phyloP scores from a whole-genome alignment of 2,329 filamentous ascomycete genomes.

The Colletotrichum sp. region DNA sequence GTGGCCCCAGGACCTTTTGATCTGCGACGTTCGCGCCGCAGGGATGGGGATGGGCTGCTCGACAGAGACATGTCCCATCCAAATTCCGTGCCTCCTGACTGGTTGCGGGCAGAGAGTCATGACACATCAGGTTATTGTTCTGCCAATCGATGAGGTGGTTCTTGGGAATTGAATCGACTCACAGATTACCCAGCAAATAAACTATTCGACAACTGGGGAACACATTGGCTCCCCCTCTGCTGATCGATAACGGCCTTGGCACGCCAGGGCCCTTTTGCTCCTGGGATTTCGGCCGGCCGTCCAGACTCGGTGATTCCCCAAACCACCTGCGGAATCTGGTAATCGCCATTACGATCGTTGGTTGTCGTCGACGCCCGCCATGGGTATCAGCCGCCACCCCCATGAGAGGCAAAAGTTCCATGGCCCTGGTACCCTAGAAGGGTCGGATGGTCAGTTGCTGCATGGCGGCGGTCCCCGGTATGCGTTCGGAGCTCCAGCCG shows the following conservation, averaged over 20 bases:
- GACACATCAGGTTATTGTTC: neutral
- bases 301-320: neutral
- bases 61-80: neutral
- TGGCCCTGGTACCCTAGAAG: neutral
- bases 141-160: neutral
- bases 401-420: slow-evolving; percentile 13
- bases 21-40: neutral
- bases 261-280: neutral
- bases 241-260: slow-evolving; percentile 12
- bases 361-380: neutral
- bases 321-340: slow-evolving; percentile 1
- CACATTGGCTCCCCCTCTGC: neutral
- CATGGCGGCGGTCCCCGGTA: neutral
- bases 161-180: neutral
- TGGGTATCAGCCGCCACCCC: neutral
- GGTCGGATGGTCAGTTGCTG: neutral
- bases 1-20: slow-evolving; percentile 4
- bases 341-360: slow-evolving; percentile 2
- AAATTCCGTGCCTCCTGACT: neutral
- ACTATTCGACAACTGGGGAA: neutral
- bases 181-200: slow-evolving; percentile 15
- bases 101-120: neutral
- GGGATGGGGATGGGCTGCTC: neutral
- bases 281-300: neutral
- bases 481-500: neutral